A percentile compares a stretch with the other conserved stretches of the same genome.
These are phyloP conservation scores for Erodium texanum DNA, from an alignment of 441 rosid genomes.

Conservation along the genomic window DNA sequence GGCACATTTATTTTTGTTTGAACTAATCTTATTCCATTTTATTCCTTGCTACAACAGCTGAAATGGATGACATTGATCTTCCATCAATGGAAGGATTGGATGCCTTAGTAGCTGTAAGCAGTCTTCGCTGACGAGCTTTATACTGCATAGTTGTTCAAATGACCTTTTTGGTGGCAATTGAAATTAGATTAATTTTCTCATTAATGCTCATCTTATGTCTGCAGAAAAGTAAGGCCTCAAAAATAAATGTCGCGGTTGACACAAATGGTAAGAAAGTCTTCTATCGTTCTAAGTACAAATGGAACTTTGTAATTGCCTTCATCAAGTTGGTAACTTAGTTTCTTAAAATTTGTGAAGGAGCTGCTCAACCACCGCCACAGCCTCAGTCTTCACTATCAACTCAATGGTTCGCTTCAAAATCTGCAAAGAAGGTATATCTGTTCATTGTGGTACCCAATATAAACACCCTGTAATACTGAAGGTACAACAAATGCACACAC, in stretches of 20 bases:
- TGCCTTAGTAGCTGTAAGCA: constrained; percentile 45
- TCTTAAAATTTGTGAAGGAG: constrained; percentile 29
- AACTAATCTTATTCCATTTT: constrained; percentile 18
- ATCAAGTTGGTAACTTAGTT: constrained; percentile 9
- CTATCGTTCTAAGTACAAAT: not conserved
- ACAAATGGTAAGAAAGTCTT: constrained; percentile 44
- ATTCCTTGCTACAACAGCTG: constrained; percentile 15
- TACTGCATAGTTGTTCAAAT: not conserved
- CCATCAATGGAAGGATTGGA: constrained; percentile 40
- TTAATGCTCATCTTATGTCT: constrained; percentile 7
- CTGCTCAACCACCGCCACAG: constrained; percentile 22
- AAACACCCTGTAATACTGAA: not conserved
- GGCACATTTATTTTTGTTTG: not conserved
- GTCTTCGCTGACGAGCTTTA: not conserved
- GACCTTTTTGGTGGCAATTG: not conserved
- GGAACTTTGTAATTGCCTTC: constrained; percentile 6
- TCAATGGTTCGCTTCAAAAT: constrained; percentile 76
- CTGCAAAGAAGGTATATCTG: constrained; percentile 60
- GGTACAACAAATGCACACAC: not conserved
- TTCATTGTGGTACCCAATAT: not conserved
- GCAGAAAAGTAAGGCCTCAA: constrained; percentile 48
- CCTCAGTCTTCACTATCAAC: constrained; percentile 43
- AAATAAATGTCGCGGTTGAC: constrained; percentile 30
- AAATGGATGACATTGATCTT: constrained; percentile 30
- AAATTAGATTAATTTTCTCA: not conserved